phyloP scores from a whole-genome alignment of 768 basidiomycete genomes.

The Multifurca ochricompacta region DNA sequence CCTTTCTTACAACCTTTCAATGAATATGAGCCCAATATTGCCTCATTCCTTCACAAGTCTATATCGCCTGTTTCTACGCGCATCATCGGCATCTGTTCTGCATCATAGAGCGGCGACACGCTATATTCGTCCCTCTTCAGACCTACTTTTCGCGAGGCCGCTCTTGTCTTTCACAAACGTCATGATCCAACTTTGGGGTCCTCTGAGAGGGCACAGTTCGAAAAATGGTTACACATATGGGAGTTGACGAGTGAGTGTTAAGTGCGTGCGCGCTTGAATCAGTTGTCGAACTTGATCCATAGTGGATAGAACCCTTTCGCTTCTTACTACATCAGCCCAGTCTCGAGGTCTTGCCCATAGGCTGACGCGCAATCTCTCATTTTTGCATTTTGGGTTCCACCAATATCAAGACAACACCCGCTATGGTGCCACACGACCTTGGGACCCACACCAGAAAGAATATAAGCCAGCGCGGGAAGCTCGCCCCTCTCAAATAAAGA shows the following conservation, averaged over 20 bases:
- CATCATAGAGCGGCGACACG: conserved; percentile 15
- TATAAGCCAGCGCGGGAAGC: conserved; percentile 16
- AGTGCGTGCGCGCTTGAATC: neutral
- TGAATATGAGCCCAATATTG: neutral
- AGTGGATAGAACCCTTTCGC: conserved; percentile 64
- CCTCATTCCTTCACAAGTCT: conserved; percentile 15
- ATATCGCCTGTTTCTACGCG: conserved; percentile 18
- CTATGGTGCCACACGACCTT: conserved; percentile 14
- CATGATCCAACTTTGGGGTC: neutral
- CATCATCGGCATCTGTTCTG: conserved; percentile 16
- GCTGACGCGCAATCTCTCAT: conserved; percentile 47
- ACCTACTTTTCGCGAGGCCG: conserved; percentile 17
- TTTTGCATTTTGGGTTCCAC: conserved; percentile 32
- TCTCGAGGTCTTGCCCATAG: conserved; percentile 56
- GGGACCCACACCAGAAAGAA: conserved; percentile 11
- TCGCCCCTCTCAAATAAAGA: conserved; percentile 16
- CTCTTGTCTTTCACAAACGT: conserved; percentile 4
- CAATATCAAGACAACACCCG: neutral
- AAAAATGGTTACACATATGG: conserved; percentile 14
- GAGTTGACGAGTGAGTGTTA: conserved; percentile 12
- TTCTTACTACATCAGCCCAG: conserved; percentile 54
- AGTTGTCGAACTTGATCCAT: neutral
- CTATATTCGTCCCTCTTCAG: conserved; percentile 13
- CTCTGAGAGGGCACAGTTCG: conserved; percentile 5
- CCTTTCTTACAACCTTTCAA: neutral